Evolutionary conservation across 768 basidiomycete genomes (phyloP).

Genomic region (Auriscalpium microsporum): DNA sequence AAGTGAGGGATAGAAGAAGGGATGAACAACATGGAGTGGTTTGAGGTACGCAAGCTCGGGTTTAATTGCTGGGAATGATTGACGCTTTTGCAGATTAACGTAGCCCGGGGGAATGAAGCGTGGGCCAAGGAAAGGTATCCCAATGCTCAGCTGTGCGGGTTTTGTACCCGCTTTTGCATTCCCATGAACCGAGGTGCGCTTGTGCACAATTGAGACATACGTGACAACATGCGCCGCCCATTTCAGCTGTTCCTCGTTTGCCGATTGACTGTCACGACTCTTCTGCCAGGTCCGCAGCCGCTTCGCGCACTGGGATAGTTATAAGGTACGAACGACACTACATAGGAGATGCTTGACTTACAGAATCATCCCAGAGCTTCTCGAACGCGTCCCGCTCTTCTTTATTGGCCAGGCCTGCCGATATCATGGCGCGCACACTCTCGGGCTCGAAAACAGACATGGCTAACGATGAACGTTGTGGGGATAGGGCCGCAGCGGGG

Average conservation of each 20-base stretch:
- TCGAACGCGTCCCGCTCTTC: background rate
- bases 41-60: slow-evolving; percentile 14
- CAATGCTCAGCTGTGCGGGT: background rate
- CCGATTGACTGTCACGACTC: background rate
- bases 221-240: slow-evolving; percentile 17
- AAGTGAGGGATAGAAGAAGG: slow-evolving; percentile 13
- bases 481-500: background rate
- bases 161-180: background rate
- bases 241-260: slow-evolving; percentile 11
- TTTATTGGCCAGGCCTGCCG: background rate
- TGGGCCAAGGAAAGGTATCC: slow-evolving; percentile 17
- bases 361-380: background rate
- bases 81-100: slow-evolving; percentile 8
- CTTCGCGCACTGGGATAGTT: background rate
- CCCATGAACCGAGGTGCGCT: background rate
- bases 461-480: background rate
- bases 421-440: background rate
- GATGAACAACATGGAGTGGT: slow-evolving; percentile 18
- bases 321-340: background rate
- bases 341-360: background rate
- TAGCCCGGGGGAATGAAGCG: slow-evolving; percentile 16
- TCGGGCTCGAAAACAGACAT: background rate
- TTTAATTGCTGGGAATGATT: background rate
- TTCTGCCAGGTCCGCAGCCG: background rate
- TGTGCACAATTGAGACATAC: slow-evolving; percentile 15